These are phyloP conservation scores for Pleurotus sapidus DNA, from an alignment of 768 basidiomycete genomes.

Conservation along the genomic window DNA sequence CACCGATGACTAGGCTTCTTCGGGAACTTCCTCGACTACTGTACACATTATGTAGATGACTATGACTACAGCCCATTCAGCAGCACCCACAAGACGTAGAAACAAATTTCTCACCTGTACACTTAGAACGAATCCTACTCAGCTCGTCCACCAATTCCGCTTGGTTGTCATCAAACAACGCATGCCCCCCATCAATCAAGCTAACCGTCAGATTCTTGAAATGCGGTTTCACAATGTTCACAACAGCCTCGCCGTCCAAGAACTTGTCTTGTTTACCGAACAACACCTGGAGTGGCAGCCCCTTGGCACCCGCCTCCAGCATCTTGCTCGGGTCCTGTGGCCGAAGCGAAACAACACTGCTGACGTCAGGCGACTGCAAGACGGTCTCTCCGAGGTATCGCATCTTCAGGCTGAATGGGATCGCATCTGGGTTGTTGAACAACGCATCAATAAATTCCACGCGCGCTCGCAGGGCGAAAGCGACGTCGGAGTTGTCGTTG, in stretches of 20 bases:
- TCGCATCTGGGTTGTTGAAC: slow-evolving; percentile 22
- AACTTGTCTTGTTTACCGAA: slow-evolving; percentile 1
- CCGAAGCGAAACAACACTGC: slow-evolving; percentile 18
- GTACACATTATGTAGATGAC: too few species aligned
- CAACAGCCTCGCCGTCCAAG: background rate
- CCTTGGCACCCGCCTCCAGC: slow-evolving; percentile 19
- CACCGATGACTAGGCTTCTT: too few species aligned
- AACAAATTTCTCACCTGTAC: slow-evolving; percentile 4
- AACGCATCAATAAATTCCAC: slow-evolving; percentile 22
- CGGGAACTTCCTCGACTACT: too few species aligned
- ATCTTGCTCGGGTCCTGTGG: slow-evolving; percentile 22
- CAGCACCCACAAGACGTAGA: background rate
- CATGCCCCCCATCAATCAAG: slow-evolving; percentile 22
- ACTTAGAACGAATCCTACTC: slow-evolving; percentile 2
- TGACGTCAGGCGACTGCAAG: slow-evolving; percentile 16
- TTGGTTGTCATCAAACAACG: slow-evolving; percentile 26
- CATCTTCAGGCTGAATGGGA: slow-evolving; percentile 21
- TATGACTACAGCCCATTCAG: too few species aligned
- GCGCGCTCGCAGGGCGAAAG: slow-evolving; percentile 17
- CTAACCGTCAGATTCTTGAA: slow-evolving; percentile 3
- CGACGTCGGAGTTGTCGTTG: slow-evolving; percentile 2
- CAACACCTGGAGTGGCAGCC: slow-evolving; percentile 25
- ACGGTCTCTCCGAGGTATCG: slow-evolving; percentile 20
- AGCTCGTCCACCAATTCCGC: slow-evolving; percentile 19
- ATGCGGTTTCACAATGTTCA: slow-evolving; percentile 5